Evolutionary conservation across 1,284 basidiomycete genomes (phyloP).

Genomic region (Polyporus tsugae): DNA sequence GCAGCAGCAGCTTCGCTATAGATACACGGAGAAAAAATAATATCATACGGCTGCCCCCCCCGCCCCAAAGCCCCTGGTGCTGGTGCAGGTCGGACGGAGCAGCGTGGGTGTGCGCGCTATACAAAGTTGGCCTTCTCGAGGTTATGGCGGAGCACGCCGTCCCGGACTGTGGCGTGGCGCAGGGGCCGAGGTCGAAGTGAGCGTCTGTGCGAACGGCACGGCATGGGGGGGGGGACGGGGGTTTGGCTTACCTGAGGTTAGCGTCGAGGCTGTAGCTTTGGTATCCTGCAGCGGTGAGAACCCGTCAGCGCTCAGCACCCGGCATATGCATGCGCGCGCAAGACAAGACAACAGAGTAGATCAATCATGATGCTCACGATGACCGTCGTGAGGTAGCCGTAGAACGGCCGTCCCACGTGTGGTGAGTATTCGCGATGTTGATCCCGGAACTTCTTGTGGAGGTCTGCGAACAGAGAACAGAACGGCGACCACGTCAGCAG

Average conservation of each 20-base stretch:
- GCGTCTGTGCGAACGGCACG: neutral
- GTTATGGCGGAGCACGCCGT: slow-evolving; percentile 62
- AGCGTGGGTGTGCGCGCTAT: slow-evolving; percentile 5
- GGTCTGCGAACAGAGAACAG: slow-evolving; percentile 51
- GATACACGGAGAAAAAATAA: neutral
- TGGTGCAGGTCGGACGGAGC: too few species aligned
- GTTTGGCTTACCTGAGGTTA: slow-evolving; percentile 43
- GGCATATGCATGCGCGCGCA: too few species aligned
- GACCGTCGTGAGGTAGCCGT: slow-evolving; percentile 69
- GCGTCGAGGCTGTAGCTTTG: slow-evolving; percentile 49
- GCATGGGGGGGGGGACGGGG: too few species aligned
- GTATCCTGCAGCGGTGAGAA: slow-evolving; percentile 48
- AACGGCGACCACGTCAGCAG: slow-evolving; percentile 4
- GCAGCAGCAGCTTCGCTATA: neutral
- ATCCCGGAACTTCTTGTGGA: slow-evolving; percentile 70
- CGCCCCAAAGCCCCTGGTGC: too few species aligned
- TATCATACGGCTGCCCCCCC: neutral
- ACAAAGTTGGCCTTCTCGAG: slow-evolving; percentile 47
- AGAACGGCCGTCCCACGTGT: slow-evolving; percentile 52
- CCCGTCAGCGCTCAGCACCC: too few species aligned
- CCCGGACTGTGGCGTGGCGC: slow-evolving; percentile 54
- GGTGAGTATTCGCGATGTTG: slow-evolving; percentile 58
- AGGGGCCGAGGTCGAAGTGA: neutral
- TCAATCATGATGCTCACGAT: slow-evolving; percentile 50
- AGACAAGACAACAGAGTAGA: neutral